Conservation (phyloP, 2,329 filamentous ascomycete species). For the Talaromyces sp. region DNA sequence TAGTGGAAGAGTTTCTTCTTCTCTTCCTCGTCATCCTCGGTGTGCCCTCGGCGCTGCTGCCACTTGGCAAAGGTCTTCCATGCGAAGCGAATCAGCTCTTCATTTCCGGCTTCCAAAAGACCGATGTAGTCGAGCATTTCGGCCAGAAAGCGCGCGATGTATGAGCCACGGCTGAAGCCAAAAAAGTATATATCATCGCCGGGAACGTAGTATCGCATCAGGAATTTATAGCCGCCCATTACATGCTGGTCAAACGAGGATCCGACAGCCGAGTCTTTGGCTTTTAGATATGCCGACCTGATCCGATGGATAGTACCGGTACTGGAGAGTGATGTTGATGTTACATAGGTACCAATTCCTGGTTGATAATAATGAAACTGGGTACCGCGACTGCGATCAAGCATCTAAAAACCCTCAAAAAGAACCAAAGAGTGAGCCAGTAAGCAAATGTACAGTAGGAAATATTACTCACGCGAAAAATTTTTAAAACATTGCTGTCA, state of each 20-base stretch:
- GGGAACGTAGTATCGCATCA: conserved; percentile 66
- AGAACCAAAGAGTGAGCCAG: not conserved
- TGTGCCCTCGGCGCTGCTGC: conserved; percentile 29
- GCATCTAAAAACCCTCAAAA: conserved; percentile 26
- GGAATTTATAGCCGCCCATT: conserved; percentile 73
- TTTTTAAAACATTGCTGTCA: conserved; percentile 43
- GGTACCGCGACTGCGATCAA: conserved; percentile 33
- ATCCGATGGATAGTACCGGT: conserved; percentile 40
- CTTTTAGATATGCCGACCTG: conserved; percentile 44
- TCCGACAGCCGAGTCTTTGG: conserved; percentile 66
- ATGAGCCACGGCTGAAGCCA: conserved; percentile 67
- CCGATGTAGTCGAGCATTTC: conserved; percentile 84
- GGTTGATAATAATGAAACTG: conserved; percentile 41
- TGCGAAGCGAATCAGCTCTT: conserved; percentile 77
- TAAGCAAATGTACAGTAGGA: not conserved
- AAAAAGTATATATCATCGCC: conserved; percentile 62
- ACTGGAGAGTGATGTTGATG: conserved; percentile 27
- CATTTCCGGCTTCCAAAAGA: conserved; percentile 72
- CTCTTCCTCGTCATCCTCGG: conserved; percentile 23
- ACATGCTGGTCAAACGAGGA: conserved; percentile 78
- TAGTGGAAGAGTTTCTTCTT: conserved; percentile 58
- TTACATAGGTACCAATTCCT: conserved; percentile 41
- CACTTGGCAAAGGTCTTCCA: conserved; percentile 55
- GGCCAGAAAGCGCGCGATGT: conserved; percentile 68
- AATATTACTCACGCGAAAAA: conserved; percentile 33